These are phyloP conservation scores for Ceratopteris richardii DNA, from an alignment of 75 land plant species.

Conservation along the genomic window DNA sequence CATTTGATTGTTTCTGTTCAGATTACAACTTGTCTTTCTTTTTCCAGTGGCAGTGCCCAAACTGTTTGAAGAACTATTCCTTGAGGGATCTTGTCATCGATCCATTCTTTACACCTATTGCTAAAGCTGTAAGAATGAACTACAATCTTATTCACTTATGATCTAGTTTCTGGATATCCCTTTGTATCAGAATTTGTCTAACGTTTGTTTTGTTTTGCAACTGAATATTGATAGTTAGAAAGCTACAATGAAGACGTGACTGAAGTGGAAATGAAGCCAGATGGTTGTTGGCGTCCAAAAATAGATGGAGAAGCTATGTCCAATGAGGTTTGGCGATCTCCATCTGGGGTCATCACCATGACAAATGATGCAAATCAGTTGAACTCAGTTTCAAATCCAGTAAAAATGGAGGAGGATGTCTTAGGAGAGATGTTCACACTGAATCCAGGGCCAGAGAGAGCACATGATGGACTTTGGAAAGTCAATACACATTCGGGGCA, in stretches of 20 bases:
- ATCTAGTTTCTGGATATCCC: neutral
- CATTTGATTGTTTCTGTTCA: neutral
- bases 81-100: constrained; percentile 72
- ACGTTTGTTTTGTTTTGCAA: neutral
- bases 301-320: constrained; percentile 36
- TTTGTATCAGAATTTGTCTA: neutral
- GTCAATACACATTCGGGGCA: constrained; percentile 48
- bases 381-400: constrained; percentile 12
- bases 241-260: constrained; percentile 78
- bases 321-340: constrained; percentile 39
- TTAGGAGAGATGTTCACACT: constrained; percentile 45
- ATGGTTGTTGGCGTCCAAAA: constrained; percentile 90
- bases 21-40: constrained; percentile 4
- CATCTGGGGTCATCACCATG: constrained; percentile 29
- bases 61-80: constrained; percentile 82
- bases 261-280: constrained; percentile 90
- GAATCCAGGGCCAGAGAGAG: constrained; percentile 64
- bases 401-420: constrained; percentile 55
- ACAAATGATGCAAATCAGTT: constrained; percentile 26
- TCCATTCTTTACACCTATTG: constrained; percentile 78
- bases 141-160: neutral
- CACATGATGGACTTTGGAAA: constrained; percentile 72
- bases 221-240: constrained; percentile 45
- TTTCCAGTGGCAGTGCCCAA: constrained; percentile 99
- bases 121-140: constrained; percentile 38